Percentiles rank a stretch among this genome's conserved stretches.
Conservation (phyloP, 2,329 filamentous ascomycete genomes). For the Lecanicillium sp. region DNA sequence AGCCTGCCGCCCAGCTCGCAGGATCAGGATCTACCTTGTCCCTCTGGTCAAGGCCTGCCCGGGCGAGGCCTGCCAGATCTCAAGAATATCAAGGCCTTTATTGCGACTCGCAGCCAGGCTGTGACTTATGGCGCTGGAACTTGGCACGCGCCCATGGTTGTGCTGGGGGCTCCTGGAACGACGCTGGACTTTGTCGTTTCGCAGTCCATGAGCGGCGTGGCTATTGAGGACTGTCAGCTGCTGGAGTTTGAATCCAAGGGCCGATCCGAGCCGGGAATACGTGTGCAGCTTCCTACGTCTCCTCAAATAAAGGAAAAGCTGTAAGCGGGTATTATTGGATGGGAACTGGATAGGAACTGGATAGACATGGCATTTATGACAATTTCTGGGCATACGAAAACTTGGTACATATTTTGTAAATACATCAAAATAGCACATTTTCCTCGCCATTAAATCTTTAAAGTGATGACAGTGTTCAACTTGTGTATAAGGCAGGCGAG, state of each 20-base stretch:
- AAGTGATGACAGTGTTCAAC: too few relatives aligned
- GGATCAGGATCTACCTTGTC: constrained; percentile 19
- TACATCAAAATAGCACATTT: too few relatives aligned
- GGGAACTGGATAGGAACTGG: too few relatives aligned
- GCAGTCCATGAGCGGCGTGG: constrained; percentile 80
- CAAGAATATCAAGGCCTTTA: constrained; percentile 61
- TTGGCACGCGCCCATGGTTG: constrained; percentile 96
- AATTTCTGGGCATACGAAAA: too few relatives aligned
- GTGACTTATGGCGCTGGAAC: constrained; percentile 89
- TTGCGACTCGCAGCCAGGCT: constrained; percentile 69
- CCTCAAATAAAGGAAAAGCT: constrained; percentile 8
- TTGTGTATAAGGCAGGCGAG: too few relatives aligned
- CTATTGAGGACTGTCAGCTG: constrained; percentile 82
- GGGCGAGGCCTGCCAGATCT: constrained; percentile 66
- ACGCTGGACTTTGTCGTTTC: constrained; percentile 81
- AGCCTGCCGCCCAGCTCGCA: constrained; percentile 42
- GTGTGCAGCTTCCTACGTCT: constrained; percentile 22
- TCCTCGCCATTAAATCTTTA: too few relatives aligned
- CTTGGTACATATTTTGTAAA: too few relatives aligned
- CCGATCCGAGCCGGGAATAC: constrained; percentile 30
- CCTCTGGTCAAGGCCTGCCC: constrained; percentile 33
- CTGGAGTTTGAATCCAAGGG: constrained; percentile 34
- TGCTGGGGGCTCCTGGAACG: constrained; percentile 50
- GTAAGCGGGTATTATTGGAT: constrained; percentile 8
- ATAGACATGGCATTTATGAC: too few relatives aligned